Base-by-base conservation (phyloP, 495 filamentous ascomycete species). In the Lepidopterella palustris region DNA sequence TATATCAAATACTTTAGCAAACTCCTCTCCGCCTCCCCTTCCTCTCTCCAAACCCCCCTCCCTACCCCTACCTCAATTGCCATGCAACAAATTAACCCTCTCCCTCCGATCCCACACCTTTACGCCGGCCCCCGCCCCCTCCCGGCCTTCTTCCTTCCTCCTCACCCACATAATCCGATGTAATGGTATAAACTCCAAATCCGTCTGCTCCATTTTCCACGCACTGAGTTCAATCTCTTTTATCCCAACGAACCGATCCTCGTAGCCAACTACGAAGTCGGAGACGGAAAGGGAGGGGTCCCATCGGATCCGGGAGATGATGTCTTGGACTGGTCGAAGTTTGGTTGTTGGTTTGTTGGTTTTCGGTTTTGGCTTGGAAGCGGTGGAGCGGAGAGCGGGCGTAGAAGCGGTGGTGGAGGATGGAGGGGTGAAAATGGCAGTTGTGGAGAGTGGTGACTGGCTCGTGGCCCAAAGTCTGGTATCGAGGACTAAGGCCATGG, bases 171-270 rank as follows among this genome's bases (percentile, higher is more conserved):
- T 52, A 35, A 91, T 84, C 5, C 88, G 78, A 71, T 91, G 88
- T 71, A 87, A 79, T 6, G 88, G 88, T 59, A 91, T 90, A 64
- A 89, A 92, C 59, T 90, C 88, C 64, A 91, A 84, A 60, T 91
- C 83, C 29, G 87, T 90, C 28, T 82, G 76, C 57, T 91, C 88
- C 24, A 72, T 79, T 71, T 85, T 87, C 87, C 88, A 92, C 24
- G 74, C 73, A 31, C 77, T 78, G 9, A 89, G 70, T 5, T 74
- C 66, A 49, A 83, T 79, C 70, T 90, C 87, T 63, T 79, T 74
- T 10, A 76, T 73, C 0, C 87, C 87, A 9, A 78, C 60, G 55
- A 89, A 90, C 8, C 88, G 79, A 64, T 92, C 88, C 52, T 84
- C 77, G 61, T 91, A 91, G 0, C 84, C 88, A 45, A 92, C 79